A percentile compares a stretch with the other conserved stretches of the same genome.
Conservation (phyloP, 306 rosid genomes). For the Coriaria nepalensis region DNA sequence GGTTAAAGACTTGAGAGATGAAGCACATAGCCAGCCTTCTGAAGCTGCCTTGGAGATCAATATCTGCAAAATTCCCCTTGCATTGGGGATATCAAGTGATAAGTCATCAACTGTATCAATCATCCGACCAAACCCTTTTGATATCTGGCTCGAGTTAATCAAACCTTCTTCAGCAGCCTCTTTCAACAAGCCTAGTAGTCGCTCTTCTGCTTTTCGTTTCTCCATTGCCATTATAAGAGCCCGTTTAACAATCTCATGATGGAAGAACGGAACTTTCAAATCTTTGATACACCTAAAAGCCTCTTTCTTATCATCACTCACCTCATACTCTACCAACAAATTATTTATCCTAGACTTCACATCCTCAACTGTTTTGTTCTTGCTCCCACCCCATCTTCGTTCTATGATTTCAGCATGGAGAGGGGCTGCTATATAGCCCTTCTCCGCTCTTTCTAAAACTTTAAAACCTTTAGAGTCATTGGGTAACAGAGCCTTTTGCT, state of each 20-base stretch:
- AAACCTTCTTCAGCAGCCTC: slow-evolving; percentile 62
- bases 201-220: slow-evolving; percentile 42
- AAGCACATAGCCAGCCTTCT: slow-evolving; percentile 66
- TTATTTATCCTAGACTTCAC: slow-evolving; percentile 47
- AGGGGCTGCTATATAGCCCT: slow-evolving; percentile 53
- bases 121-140: slow-evolving; percentile 49
- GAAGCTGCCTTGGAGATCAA: slow-evolving; percentile 55
- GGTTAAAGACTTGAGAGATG: slow-evolving; percentile 45
- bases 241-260: slow-evolving; percentile 52
- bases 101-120: slow-evolving; percentile 55
- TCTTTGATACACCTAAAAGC: slow-evolving; percentile 59
- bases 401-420: slow-evolving; percentile 51
- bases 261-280: slow-evolving; percentile 57
- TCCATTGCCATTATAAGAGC: slow-evolving; percentile 77
- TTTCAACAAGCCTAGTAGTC: slow-evolving; percentile 38
- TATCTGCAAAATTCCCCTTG: slow-evolving; percentile 30
- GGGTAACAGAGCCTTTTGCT: slow-evolving; percentile 23
- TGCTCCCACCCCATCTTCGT: slow-evolving; percentile 59
- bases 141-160: slow-evolving; percentile 51
- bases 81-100: slow-evolving; percentile 61
- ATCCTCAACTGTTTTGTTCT: slow-evolving; percentile 46
- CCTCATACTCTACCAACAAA: slow-evolving; percentile 47
- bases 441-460: slow-evolving; percentile 47
- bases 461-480: slow-evolving; percentile 44
- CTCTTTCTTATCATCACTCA: slow-evolving; percentile 64